Base-by-base conservation (phyloP, 495 filamentous ascomycete species). In the Xylaria flabelliformis region DNA sequence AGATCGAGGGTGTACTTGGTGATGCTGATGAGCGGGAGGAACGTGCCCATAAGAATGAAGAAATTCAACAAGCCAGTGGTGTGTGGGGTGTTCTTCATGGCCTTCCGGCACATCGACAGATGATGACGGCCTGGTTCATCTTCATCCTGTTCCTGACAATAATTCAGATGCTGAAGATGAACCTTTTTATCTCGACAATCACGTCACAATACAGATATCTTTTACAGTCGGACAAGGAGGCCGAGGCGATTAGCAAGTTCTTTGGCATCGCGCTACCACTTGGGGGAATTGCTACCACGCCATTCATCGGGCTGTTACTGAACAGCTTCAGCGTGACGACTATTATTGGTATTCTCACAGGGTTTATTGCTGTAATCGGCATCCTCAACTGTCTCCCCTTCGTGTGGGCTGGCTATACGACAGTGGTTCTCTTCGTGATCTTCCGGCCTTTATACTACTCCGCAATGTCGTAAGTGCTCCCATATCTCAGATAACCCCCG, bases 111-210 rank as follows among this genome's bases (percentile, higher is more conserved):
- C 67, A 74, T 24, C 71, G 82, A 59, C 86, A 88, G 76, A 87
- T 88, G 75, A 63, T 73, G 65, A 80, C 81, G 13, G 80, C 81
- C 10, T 88, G 85, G 85, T 88, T 86, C 68, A 53, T 85, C 26
- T 77, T 88, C 58, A 82, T 87, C 61, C 76, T 83, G 17, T 76
- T 87, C 5, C 84, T 88, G 74, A 86, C 85, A 4, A 77, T 85
- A 21, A 24, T 87, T 9, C 86, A 87, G 71, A 88, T 88, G 86
- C 77, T 81, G 53, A 80, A 85, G 21, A 88, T 88, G 77, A 88
- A 88, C 77, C 86, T 83, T 77, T 88, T 87, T 69, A 86, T 88
- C 42, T 85, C 86, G 5, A 86, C 85, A 0, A 76, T 86, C 55
- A 82, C 83, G 13, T 74, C 80, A 12, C 86, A 88, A 74, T 86